Percentiles rank a stretch among this genome's conserved stretches.
Conservation (phyloP, 1,139 yeast genomes). For the Candida freyschussii region DNA sequence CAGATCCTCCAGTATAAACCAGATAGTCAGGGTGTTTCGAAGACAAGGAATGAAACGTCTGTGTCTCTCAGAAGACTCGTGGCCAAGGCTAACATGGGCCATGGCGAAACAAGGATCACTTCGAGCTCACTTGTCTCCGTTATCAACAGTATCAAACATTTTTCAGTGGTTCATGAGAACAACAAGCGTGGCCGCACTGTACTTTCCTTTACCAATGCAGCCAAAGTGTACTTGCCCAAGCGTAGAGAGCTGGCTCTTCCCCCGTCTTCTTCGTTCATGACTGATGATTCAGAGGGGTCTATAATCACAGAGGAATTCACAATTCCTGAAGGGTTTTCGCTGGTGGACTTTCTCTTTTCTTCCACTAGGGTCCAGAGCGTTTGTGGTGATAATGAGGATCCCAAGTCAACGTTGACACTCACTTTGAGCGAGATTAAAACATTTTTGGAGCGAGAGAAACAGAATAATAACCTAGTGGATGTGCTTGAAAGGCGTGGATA, state of each 20-base stretch:
- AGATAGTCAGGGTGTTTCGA: neutral
- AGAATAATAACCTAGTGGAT: slow-evolving; percentile 8
- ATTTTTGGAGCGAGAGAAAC: slow-evolving; percentile 9
- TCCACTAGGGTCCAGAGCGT: slow-evolving; percentile 8
- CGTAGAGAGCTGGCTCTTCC: neutral
- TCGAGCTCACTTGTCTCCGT: slow-evolving; percentile 8
- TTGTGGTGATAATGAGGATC: slow-evolving; percentile 7
- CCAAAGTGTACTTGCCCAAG: slow-evolving; percentile 9
- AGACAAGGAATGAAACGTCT: neutral
- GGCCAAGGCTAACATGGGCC: slow-evolving; percentile 2
- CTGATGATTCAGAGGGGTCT: slow-evolving; percentile 6
- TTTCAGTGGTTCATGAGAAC: slow-evolving; percentile 1
- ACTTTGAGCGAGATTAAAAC: slow-evolving; percentile 9
- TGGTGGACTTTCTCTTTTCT: slow-evolving; percentile 9
- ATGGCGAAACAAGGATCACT: slow-evolving; percentile 2
- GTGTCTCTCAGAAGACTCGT: neutral
- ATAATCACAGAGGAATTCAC: slow-evolving; percentile 10
- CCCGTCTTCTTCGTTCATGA: slow-evolving; percentile 1
- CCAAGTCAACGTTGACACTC: slow-evolving; percentile 4
- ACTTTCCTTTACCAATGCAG: slow-evolving; percentile 7
- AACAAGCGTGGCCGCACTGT: neutral
- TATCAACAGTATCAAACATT: slow-evolving; percentile 7
- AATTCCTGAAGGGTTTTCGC: slow-evolving; percentile 9
- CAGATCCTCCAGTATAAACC: slow-evolving; percentile 10
- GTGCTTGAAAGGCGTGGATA: slow-evolving; percentile 10